Evolutionary conservation across 768 basidiomycete genomes (phyloP).

Genomic region (Boletellus ananiceps): DNA sequence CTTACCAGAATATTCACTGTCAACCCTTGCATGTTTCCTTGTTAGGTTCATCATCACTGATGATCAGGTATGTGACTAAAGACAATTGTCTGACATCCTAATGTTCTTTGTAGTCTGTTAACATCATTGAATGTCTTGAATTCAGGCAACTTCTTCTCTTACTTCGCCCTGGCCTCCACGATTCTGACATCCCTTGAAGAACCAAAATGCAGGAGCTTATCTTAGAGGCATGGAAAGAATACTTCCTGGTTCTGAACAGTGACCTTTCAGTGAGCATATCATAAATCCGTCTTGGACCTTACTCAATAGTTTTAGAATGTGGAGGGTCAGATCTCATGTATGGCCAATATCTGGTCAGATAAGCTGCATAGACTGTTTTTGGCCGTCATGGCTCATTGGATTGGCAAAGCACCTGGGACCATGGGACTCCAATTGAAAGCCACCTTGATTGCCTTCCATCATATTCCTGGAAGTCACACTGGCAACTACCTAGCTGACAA

Average conservation of each 20-base stretch:
- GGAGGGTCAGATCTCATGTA: conserved; percentile 9
- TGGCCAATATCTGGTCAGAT: conserved; percentile 15
- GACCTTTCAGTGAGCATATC: conserved; percentile 26
- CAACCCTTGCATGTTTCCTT: no score
- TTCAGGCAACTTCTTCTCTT: conserved; percentile 25
- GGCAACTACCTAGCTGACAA: conserved; percentile 7
- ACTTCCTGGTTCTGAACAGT: conserved; percentile 12
- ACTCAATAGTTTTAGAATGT: no score
- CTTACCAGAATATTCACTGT: no score
- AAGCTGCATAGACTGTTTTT: conserved; percentile 7
- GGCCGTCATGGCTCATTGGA: conserved; percentile 15
- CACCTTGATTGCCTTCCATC: conserved; percentile 7
- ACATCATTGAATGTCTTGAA: conserved; percentile 14
- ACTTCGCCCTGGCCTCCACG: conserved; percentile 18
- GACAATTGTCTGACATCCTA: no score
- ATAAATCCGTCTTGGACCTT: no score
- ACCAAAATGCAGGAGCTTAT: conserved; percentile 20
- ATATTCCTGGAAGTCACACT: conserved; percentile 13
- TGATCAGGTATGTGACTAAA: conserved; percentile 4
- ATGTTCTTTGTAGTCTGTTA: conserved; percentile 4
- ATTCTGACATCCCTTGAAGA: conserved; percentile 24
- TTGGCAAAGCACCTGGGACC: background rate
- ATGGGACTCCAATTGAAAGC: conserved; percentile 7
- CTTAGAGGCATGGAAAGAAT: conserved; percentile 19
- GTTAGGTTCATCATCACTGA: conserved; percentile 2